A percentile compares a stretch with the other conserved stretches of the same genome.
These are phyloP conservation scores for Pichia inconspicua DNA, from an alignment of 1,139 yeast genomes.

Conservation along the genomic window DNA sequence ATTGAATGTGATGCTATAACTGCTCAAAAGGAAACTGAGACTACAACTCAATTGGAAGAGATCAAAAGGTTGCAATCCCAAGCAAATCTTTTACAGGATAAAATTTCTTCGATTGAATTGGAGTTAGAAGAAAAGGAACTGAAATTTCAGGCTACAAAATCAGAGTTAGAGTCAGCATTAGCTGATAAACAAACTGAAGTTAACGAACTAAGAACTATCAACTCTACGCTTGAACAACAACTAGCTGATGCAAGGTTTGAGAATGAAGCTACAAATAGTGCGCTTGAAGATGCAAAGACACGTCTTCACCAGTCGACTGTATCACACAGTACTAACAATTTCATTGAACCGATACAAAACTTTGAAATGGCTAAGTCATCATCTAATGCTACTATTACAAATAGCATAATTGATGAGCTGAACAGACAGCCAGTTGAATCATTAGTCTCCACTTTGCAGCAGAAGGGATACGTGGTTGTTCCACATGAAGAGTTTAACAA, in stretches of 20 bases:
- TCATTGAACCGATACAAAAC: not conserved
- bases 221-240: not conserved
- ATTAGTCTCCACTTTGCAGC: slow-evolving; percentile 14
- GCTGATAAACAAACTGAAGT: not conserved
- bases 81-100: not conserved
- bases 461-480: slow-evolving; percentile 21
- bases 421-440: slow-evolving; percentile 13
- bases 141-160: not conserved
- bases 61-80: not conserved
- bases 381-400: slow-evolving; percentile 14
- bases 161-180: not conserved
- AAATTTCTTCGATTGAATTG: not conserved
- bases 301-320: not conserved
- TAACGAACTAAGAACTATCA: not conserved
- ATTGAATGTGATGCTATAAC: not conserved
- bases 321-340: not conserved
- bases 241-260: not conserved
- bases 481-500: slow-evolving; percentile 18
- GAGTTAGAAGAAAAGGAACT: not conserved
- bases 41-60: not conserved
- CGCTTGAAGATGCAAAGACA: not conserved
- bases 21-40: not conserved
- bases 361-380: slow-evolving; percentile 11
- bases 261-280: not conserved
- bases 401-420: slow-evolving; percentile 11